Base-by-base conservation (phyloP, 345 rosid genomes). In the Brassica incana region DNA sequence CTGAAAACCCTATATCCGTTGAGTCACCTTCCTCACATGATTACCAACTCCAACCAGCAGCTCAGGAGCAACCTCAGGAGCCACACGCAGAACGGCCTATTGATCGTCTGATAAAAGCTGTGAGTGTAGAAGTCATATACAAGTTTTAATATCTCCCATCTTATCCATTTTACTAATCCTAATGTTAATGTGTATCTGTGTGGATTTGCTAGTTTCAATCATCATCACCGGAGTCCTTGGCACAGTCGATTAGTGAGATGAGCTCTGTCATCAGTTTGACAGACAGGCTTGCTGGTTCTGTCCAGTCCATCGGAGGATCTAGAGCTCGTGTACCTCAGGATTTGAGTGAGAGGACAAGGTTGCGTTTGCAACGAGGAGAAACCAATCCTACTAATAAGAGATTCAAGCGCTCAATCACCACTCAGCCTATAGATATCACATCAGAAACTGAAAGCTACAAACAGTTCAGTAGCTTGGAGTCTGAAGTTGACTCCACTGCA, bases 301-400 rank as follows among this genome's bases (percentile, higher is more conserved):
- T 90, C n/a, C 67, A 65, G 3, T 90, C 95, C 0, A 84, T 82
- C 60, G 89, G 89, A 85, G 92, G 99, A 65, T 89, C 89, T 80
- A 87, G 89, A 83, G 93, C 95, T 78, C 86, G 88, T 50, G 84
- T 88, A 77, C 92, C 91, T 33, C 94, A 90, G 83, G 94, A 92
- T 87, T 83, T 95, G 83, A 94, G 85, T 67, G 89, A 88, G 11
- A 88, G 82, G 92, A 88, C 91, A 65, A 85, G 87, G 33, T 85
- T 88, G 67, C 89, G 86, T 70, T 83, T 90, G 80, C 86, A 86
- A 38, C 92, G 86, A 67, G 92, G 80, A 83, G 92, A 91, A 69
- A 78, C 86, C 69, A 75, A 60, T 16, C 91, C 89, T 32, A 74
- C 89, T 32, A 74, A 73, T 33, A 87, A 85, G 85, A 92, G 87